Conservation (phyloP, 2,329 filamentous ascomycete genomes). For the Fusarium verrucosum region DNA sequence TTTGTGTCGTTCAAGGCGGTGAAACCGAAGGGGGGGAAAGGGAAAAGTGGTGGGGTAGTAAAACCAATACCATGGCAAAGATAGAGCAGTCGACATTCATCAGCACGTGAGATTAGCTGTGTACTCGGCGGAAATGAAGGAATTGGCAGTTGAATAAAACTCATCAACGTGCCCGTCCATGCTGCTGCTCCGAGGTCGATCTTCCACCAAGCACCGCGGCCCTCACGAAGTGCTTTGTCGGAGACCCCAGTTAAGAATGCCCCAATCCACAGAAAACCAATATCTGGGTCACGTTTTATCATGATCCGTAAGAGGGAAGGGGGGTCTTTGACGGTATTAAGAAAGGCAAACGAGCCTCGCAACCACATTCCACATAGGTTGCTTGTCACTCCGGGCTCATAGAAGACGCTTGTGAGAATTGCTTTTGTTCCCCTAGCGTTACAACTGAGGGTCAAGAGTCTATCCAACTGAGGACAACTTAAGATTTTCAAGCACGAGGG, state of each 20-base stretch:
- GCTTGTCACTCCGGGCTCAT: slow-evolving; percentile 23
- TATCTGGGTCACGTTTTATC: slow-evolving; percentile 24
- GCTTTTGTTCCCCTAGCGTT: slow-evolving; percentile 27
- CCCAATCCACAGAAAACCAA: slow-evolving; percentile 34
- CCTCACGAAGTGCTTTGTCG: slow-evolving; percentile 1
- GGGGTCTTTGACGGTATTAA: slow-evolving; percentile 12
- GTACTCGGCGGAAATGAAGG: background rate
- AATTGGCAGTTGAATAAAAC: slow-evolving; percentile 26
- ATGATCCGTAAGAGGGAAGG: slow-evolving; percentile 19
- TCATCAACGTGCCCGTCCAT: slow-evolving; percentile 26
- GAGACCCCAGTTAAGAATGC: slow-evolving; percentile 31
- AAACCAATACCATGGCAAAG: slow-evolving; percentile 23
- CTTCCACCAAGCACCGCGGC: slow-evolving; percentile 22
- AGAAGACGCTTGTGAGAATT: slow-evolving; percentile 35
- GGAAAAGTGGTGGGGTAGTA: slow-evolving; percentile 22
- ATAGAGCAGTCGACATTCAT: slow-evolving; percentile 34
- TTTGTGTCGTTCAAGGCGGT: slow-evolving; percentile 23
- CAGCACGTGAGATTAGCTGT: slow-evolving; percentile 23
- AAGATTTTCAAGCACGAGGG: background rate
- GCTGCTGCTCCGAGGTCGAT: slow-evolving; percentile 26
- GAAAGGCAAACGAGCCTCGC: slow-evolving; percentile 30
- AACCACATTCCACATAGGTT: slow-evolving; percentile 38
- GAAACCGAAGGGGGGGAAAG: slow-evolving; percentile 30
- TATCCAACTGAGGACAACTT: slow-evolving; percentile 13
- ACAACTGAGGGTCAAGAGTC: slow-evolving; percentile 35